Conservation (phyloP, 2,329 filamentous ascomycete genomes). For the Phialophora chinensis region DNA sequence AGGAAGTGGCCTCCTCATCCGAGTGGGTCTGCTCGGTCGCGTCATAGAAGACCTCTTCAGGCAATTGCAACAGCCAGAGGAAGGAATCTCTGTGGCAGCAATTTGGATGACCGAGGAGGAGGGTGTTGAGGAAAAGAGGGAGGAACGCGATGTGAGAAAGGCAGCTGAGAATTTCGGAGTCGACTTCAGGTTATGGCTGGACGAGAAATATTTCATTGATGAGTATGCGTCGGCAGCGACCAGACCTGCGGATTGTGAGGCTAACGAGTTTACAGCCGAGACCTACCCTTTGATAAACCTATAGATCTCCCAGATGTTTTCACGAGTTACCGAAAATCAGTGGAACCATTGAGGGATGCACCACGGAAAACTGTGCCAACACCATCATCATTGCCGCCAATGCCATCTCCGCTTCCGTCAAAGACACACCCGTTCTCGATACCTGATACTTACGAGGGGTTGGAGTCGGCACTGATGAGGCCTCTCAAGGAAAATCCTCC, state of each 20-base stretch:
- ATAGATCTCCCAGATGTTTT: conserved; percentile 74
- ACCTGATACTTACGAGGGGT: conserved; percentile 59
- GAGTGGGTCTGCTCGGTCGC: conserved; percentile 66
- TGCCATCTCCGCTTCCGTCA: conserved; percentile 62
- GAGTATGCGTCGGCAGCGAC: conserved; percentile 64
- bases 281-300: conserved; percentile 64
- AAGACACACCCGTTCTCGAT: conserved; percentile 69
- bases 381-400: conserved; percentile 63
- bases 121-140: conserved; percentile 70
- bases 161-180: conserved; percentile 61
- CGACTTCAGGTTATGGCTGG: conserved; percentile 69
- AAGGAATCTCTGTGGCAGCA: conserved; percentile 59
- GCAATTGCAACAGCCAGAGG: conserved; percentile 50
- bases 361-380: conserved; percentile 64
- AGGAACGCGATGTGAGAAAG: conserved; percentile 63
- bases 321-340: conserved; percentile 73
- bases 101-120: conserved; percentile 79
- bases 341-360: conserved; percentile 71
- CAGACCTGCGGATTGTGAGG: neutral
- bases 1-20: conserved; percentile 66
- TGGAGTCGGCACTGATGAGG: conserved; percentile 62
- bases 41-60: conserved; percentile 65
- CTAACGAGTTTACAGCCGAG: conserved; percentile 59
- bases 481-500: conserved; percentile 61
- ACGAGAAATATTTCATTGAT: conserved; percentile 80